Conservation (phyloP, 1,284 basidiomycete genomes). For the Lignosus rhinocerotis region DNA sequence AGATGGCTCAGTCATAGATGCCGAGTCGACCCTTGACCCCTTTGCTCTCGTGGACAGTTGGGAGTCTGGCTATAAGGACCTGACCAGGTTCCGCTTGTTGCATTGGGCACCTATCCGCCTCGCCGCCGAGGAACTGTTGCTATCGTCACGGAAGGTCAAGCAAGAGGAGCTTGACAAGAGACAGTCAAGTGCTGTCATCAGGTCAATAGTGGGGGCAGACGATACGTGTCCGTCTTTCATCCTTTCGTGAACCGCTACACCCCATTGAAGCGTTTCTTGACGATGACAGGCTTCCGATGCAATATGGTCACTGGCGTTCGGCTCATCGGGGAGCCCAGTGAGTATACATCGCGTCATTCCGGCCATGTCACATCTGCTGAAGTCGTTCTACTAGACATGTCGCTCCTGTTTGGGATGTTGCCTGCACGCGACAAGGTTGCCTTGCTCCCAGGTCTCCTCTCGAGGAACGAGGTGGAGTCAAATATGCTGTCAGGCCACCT, state of each 20-base stretch:
- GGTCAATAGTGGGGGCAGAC: neutral
- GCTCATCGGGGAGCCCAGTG: constrained; percentile 27
- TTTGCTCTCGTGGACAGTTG: neutral
- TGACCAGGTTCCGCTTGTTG: neutral
- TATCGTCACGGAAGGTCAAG: constrained; percentile 6
- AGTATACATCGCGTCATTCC: neutral
- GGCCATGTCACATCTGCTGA: neutral
- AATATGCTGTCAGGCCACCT: neutral
- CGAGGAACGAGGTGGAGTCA: constrained; percentile 18
- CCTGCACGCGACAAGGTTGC: neutral
- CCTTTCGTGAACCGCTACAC: too few relatives aligned
- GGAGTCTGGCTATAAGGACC: neutral
- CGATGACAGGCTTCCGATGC: constrained; percentile 25
- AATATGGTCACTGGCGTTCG: constrained; percentile 13
- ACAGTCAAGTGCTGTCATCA: constrained; percentile 5
- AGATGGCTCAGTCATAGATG: too few relatives aligned
- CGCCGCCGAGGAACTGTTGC: neutral
- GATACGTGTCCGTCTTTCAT: constrained; percentile 6
- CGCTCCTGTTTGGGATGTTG: constrained; percentile 22
- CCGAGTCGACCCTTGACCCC: too few relatives aligned
- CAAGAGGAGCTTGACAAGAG: neutral
- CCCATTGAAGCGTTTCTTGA: neutral
- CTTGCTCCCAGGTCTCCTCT: constrained; percentile 23
- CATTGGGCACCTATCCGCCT: neutral
- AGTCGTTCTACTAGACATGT: constrained; percentile 22